Conservation (phyloP, 108 stramenopile genomes). For the Pseudonitzschia delicatissima region DNA sequence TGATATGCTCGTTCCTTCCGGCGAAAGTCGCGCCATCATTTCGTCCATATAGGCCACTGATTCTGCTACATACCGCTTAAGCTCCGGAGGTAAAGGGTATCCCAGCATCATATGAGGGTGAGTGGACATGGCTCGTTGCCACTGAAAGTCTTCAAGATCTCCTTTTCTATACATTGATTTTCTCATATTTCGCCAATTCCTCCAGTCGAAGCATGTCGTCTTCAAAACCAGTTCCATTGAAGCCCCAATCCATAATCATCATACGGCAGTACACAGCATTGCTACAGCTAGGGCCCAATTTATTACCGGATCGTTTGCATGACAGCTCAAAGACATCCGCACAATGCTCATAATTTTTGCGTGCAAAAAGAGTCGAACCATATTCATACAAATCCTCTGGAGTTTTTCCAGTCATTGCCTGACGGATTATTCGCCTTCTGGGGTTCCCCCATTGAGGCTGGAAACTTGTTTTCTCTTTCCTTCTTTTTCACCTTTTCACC, state of each 20-base stretch:
- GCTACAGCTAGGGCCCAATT: slow-evolving; percentile 55
- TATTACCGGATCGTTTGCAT: slow-evolving; percentile 51
- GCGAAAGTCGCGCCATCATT: slow-evolving; percentile 48
- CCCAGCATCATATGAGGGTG: slow-evolving; percentile 74
- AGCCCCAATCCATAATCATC: slow-evolving; percentile 77
- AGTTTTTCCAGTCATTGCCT: slow-evolving; percentile 28
- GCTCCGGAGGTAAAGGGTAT: slow-evolving; percentile 58
- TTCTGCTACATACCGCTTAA: slow-evolving; percentile 75
- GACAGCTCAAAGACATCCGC: slow-evolving; percentile 73
- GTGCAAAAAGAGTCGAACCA: slow-evolving; percentile 54
- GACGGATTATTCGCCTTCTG: too few species aligned
- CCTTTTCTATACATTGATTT: slow-evolving; percentile 37
- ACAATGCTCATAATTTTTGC: slow-evolving; percentile 56
- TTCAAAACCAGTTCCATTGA: slow-evolving; percentile 66
- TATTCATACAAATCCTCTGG: slow-evolving; percentile 77
- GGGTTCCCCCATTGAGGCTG: slow-evolving; percentile 27
- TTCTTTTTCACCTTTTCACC: slow-evolving; percentile 5
- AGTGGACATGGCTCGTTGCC: slow-evolving; percentile 65
- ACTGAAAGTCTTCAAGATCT: slow-evolving; percentile 35
- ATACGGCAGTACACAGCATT: slow-evolving; percentile 78
- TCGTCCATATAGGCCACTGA: slow-evolving; percentile 74
- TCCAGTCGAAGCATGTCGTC: slow-evolving; percentile 61
- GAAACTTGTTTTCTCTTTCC: slow-evolving; percentile 31
- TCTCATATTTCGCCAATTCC: slow-evolving; percentile 43
- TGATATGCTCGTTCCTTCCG: slow-evolving; percentile 16